These are phyloP conservation scores for Pleurotus ostreatus DNA, from an alignment of 768 basidiomycete species.

Conservation along the genomic window DNA sequence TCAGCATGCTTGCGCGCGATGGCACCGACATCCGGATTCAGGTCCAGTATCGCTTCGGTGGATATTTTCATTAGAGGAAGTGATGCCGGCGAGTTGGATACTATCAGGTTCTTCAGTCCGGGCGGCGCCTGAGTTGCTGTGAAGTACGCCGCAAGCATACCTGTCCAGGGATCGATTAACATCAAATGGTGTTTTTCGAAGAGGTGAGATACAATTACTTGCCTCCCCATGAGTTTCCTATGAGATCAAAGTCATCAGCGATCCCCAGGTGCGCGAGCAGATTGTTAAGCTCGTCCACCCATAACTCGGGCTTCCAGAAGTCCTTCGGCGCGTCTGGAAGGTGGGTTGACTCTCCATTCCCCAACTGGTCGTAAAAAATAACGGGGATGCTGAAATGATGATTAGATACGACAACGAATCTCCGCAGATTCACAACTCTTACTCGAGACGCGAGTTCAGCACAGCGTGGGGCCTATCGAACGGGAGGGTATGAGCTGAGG, in stretches of 20 bases:
- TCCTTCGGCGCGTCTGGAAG: slow-evolving; percentile 27
- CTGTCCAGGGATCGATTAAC: slow-evolving; percentile 10
- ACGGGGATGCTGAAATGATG: slow-evolving; percentile 22
- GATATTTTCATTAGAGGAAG: slow-evolving; percentile 19
- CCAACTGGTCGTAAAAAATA: slow-evolving; percentile 51
- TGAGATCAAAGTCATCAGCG: slow-evolving; percentile 32
- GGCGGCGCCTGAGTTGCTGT: slow-evolving; percentile 30
- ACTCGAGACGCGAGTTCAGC: neutral
- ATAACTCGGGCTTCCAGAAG: slow-evolving; percentile 47
- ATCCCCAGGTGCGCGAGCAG: slow-evolving; percentile 39
- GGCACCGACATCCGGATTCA: neutral
- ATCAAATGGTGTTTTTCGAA: too few species aligned
- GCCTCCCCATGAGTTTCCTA: slow-evolving; percentile 55
- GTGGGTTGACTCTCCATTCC: slow-evolving; percentile 41
- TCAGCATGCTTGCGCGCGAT: neutral
- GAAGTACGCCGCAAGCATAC: slow-evolving; percentile 43
- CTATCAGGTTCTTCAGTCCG: slow-evolving; percentile 31
- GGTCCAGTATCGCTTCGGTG: neutral
- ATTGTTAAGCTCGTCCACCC: slow-evolving; percentile 51
- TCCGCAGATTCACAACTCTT: neutral
- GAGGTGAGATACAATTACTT: too few species aligned
- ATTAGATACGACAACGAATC: too few species aligned
- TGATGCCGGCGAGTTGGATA: slow-evolving; percentile 27
- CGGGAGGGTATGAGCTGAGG: too few species aligned
- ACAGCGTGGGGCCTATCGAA: neutral